Conservation (phyloP, 805 yeast genomes). For the Candida qinlingensis region DNA sequence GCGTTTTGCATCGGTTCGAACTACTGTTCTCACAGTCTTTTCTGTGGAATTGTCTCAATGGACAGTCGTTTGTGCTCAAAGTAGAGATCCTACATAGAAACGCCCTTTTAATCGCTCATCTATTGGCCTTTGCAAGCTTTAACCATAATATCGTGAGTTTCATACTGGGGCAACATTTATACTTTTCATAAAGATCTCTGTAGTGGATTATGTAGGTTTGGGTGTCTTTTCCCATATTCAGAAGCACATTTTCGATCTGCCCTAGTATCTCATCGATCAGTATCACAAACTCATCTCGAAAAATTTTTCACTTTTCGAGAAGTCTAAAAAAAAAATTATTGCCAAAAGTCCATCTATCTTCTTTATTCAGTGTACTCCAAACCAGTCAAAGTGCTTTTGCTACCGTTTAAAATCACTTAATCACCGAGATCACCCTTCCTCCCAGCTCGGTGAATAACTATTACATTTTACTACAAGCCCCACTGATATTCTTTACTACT, state of each 20-base stretch:
- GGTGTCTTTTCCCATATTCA: background rate
- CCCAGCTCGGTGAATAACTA: slow-evolving; percentile 6
- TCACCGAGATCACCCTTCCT: slow-evolving; percentile 3
- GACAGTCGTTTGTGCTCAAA: slow-evolving; percentile 5
- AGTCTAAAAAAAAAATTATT: background rate
- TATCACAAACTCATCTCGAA: background rate
- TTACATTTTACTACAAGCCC: background rate
- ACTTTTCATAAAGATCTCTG: background rate
- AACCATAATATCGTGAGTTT: slow-evolving; percentile 9
- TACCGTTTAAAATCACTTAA: background rate
- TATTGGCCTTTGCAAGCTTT: slow-evolving; percentile 3
- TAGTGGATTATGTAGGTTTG: background rate
- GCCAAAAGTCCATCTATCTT: background rate
- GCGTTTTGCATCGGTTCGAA: slow-evolving; percentile 7
- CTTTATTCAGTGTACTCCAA: background rate
- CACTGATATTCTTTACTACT: no score
- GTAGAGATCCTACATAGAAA: slow-evolving; percentile 3
- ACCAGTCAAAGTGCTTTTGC: background rate
- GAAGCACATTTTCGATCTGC: no score
- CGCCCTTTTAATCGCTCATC: slow-evolving; percentile 13
- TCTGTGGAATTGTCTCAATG: background rate
- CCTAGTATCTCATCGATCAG: no score
- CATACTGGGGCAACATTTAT: slow-evolving; percentile 10
- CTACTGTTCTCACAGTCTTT: background rate
- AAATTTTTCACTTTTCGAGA: slow-evolving; percentile 1